phyloP scores from a whole-genome alignment of 176 grass and related monocot species.

The Alopecurus myosuroides region DNA sequence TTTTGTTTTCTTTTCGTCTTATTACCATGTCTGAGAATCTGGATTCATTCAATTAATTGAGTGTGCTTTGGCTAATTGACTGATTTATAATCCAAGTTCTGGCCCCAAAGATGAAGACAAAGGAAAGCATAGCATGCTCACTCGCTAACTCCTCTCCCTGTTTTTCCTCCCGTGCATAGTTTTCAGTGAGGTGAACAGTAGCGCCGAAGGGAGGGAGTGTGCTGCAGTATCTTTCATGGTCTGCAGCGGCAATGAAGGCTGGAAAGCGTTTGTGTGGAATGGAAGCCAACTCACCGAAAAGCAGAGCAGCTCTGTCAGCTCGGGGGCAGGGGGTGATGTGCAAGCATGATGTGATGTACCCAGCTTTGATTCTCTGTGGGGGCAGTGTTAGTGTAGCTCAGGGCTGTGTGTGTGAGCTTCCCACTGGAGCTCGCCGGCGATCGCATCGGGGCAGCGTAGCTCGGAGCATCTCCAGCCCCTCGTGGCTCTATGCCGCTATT shows the following conservation, averaged over 20 bases:
- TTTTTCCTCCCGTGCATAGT: not conserved
- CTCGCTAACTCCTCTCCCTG: not conserved
- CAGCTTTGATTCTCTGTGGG: no score
- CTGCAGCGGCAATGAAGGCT: not conserved
- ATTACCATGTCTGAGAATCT: no score
- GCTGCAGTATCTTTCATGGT: slow-evolving; percentile 7
- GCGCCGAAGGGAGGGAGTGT: not conserved
- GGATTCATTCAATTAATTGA: not conserved
- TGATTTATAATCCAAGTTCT: not conserved
- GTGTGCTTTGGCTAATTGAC: not conserved
- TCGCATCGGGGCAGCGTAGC: no score
- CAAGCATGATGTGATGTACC: no score
- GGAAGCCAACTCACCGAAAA: slow-evolving; percentile 15
- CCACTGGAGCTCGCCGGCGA: no score
- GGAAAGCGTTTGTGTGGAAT: slow-evolving; percentile 15
- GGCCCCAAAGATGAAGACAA: not conserved
- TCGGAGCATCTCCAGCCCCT: no score
- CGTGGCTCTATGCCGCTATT: no score
- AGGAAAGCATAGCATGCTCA: not conserved
- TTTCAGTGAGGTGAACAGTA: not conserved
- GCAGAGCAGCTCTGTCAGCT: no score
- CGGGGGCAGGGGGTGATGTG: no score
- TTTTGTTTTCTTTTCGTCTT: no score
- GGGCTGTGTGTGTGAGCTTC: no score
- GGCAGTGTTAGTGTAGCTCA: no score